Evolutionary conservation across 1,284 basidiomycete genomes (phyloP), one percentile per base, ranked within the genome.

Genomic region (Trichosporon coremiiforme): DNA sequence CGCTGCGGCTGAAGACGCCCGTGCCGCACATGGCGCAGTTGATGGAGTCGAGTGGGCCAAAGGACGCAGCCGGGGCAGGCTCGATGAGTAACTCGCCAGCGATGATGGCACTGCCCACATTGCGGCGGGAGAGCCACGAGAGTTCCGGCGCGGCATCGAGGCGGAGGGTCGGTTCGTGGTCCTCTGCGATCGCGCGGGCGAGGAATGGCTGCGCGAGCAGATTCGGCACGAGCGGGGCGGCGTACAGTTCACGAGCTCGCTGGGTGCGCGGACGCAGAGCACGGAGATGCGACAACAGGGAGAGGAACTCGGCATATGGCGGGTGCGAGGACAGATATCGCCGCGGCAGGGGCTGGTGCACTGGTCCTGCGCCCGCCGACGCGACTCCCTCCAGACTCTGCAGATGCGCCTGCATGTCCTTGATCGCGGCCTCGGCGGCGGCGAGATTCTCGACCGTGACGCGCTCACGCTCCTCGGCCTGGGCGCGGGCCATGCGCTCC

Each of bases 141-240:
- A 99, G 86, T 13, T 94, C 93, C 0, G 95, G 93, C 0, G 96
- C 95, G n/a, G 93, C 85, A 79, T 98, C 95, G 29, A 99, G 87
- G 2, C 97, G 90, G 45, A 98, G 85, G 0, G 94, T 93, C 0
- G 96, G 93, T 75, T 99, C 97, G 20, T 95, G 92, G 83, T 99
- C 96, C 84, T 99, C 97, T 3, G 87, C 86, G 31, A 91, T 83
- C 22, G 95, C 84, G 38, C 96, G 88, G 17, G 92, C 88, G 31
- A 98, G 83, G 84, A 98, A 98, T 0, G 95, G 91, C 64, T 95
- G 87, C 0, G 89, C 88, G 1, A 92, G 85, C 33, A 93, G 87
- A 50, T 89, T 89, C 38, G 89, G 86, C 84, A 94, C 88, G 22
- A 86, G 84, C 17, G 91, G 91, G 66, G 88, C 85, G 65, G 86